Evolutionary conservation across 164 flowering plant genomes (phyloP), one percentile per base, ranked within the genome.

Genomic region (Euptelea pleiosperma): DNA sequence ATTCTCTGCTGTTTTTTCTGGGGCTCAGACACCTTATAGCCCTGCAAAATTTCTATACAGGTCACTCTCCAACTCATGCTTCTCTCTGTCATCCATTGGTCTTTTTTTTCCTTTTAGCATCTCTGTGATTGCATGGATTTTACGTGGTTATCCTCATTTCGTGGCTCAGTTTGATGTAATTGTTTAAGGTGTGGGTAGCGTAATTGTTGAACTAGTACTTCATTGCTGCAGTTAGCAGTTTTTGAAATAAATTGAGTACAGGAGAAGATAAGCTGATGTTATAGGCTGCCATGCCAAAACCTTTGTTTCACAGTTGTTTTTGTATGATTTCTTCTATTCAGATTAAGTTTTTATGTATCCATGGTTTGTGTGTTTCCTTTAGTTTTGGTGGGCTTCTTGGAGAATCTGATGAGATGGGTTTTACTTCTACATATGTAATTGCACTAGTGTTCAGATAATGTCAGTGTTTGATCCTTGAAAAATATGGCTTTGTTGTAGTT

Each of bases 11-110:
- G 82, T 77, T 15, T 91, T 81, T 55, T 84, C 89, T 0, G 91
- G 91, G 30, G 91, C 83, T 64, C 83, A 84, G 39, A 68, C 52
- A 21, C 89, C 97, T 3, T 87, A 79, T 61, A 87, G 89, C 64
- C 97, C 97, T 4, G 92, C 96, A 3, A 86, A 79, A 68, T 84
- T 91, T 39, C 71, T 91, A 14, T 80, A 84, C 75, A 91, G 97
- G 97, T 91, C 24, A 21, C 53, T 18, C 11, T 57, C 12, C 12
- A 5, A 30, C 26, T 35, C 19, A 19, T 11, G 0, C n/a, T n/a
- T 39, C 8, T 24, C 22, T 33, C 28, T 58, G 16, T 26, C 12
- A 21, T 8, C n/a, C 8, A 4, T 3, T 8, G 8, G 24, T 12
- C 8, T 11, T 28, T 61, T 35, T 30, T 18, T 31, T 35, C 35